Evolutionary conservation across 805 yeast species (phyloP), one percentile per base, ranked within the genome.

Genomic region (Ogataea populi-albae): DNA sequence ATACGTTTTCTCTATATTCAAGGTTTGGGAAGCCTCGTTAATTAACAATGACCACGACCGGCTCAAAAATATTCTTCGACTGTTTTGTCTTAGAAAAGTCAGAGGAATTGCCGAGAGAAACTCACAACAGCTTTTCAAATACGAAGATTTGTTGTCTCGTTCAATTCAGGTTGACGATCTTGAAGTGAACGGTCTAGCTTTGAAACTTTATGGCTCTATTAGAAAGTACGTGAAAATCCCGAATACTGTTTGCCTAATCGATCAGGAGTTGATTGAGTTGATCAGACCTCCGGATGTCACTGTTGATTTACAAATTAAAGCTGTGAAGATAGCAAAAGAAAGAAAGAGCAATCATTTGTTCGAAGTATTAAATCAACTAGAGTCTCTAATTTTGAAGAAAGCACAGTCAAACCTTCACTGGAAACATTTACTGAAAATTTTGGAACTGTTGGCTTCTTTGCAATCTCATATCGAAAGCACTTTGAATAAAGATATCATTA

Each of bases 301-400:
- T 16, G 73, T 80, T 34, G 79, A 75, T 31, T 43, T 69, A 19
- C 86, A 82, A 50, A 71, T 84, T 18, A 60, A 68, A 12, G 75
- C 81, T 0, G 76, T 85, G 10, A 69, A 64, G 27, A 41, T 63
- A n/a, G 89, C 89, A 0, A 85, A 85, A 47, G 74, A 72, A 15
- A 64, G 59, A 34, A 85, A 82, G 54, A 65, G 81, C 42, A 52
- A 52, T 7, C 23, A 57, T 0, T 73, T 73, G 37, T 46, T 69
- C 15, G 61, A 63, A 0, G 52, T 67, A 12, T 45, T 83, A 20
- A 48, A 52, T 2, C 59, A 59, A 9, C 49, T 82, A 6, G 77
- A 77, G 40, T 56, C 57, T 4, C 40, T 49, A 8, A 49, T 70
- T 5, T 41, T 68, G 24, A 37, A 49, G 28, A 44, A 59, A 29